Evolutionary conservation across 331 rosid genomes (phyloP).

Genomic region (Stylosanthes scabra): DNA sequence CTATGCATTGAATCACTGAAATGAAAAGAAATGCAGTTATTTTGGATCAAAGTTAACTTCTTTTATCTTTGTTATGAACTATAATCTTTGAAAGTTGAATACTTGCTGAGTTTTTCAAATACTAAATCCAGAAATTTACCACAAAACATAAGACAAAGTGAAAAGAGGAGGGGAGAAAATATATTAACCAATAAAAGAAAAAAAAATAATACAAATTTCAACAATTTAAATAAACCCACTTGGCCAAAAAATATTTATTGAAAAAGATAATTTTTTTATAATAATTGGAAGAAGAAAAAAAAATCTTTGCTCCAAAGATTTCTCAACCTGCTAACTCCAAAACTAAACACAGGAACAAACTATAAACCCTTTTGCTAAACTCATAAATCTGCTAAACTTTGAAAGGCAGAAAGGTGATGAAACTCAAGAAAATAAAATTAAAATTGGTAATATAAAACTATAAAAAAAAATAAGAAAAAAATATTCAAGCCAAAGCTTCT

Average conservation of each 20-base stretch:
- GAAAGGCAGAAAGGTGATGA: slow-evolving; percentile 39
- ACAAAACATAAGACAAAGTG: background rate
- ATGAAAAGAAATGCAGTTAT: slow-evolving; percentile 35
- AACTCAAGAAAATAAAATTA: slow-evolving; percentile 14
- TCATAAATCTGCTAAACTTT: slow-evolving; percentile 33
- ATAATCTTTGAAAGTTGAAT: slow-evolving; percentile 26
- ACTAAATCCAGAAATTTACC: slow-evolving; percentile 41
- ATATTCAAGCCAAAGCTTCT: slow-evolving; percentile 22
- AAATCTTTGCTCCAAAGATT: slow-evolving; percentile 30
- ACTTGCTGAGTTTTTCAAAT: slow-evolving; percentile 27
- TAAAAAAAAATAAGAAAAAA: background rate
- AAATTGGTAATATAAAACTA: slow-evolving; percentile 8
- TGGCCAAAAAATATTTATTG: slow-evolving; percentile 26
- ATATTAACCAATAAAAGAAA: slow-evolving; percentile 29
- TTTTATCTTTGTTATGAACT: slow-evolving; percentile 20
- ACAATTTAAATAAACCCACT: slow-evolving; percentile 13
- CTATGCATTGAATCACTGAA: slow-evolving; percentile 23
- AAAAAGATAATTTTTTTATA: background rate
- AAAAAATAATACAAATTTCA: slow-evolving; percentile 31
- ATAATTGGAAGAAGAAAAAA: background rate
- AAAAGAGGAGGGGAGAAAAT: background rate
- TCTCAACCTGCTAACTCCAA: slow-evolving; percentile 25
- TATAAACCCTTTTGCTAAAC: slow-evolving; percentile 7
- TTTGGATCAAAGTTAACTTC: slow-evolving; percentile 10
- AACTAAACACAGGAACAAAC: slow-evolving; percentile 31